Percentiles rank a stretch among this genome's conserved stretches.
phyloP scores from a whole-genome alignment of 441 rosid genomes.

The Pelargonium myrrhifolium region DNA sequence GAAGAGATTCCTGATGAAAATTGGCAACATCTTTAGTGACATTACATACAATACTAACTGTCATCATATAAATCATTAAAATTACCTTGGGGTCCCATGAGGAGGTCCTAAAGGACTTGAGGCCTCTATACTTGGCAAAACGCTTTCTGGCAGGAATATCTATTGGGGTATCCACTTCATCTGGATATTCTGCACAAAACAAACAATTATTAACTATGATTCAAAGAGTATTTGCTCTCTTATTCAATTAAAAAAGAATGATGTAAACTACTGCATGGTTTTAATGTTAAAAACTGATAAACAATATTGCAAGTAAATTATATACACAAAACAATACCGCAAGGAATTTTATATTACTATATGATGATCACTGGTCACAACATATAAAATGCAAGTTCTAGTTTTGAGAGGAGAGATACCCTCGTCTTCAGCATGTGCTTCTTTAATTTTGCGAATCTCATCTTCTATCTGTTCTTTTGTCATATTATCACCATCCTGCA shows the following conservation, averaged over 20 bases:
- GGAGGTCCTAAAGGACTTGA: slow-evolving; percentile 92
- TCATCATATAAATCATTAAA: slow-evolving; percentile 12
- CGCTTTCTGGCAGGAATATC: slow-evolving; percentile 88
- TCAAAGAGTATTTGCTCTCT: not conserved
- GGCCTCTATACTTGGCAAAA: slow-evolving; percentile 86
- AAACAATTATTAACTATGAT: slow-evolving; percentile 11
- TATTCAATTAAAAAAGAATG: not conserved
- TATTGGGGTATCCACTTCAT: slow-evolving; percentile 88
- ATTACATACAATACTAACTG: slow-evolving; percentile 11
- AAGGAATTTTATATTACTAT: not conserved
- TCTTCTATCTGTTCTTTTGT: slow-evolving; percentile 78
- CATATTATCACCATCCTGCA: slow-evolving; percentile 80
- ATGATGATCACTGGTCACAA: not conserved
- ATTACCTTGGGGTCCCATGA: slow-evolving; percentile 97
- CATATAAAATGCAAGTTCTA: not conserved
- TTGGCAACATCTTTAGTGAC: slow-evolving; percentile 8
- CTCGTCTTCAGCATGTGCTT: slow-evolving; percentile 85
- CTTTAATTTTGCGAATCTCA: slow-evolving; percentile 73
- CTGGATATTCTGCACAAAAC: slow-evolving; percentile 70
- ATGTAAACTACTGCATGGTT: no score
- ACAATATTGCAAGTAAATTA: no score
- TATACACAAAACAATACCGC: not conserved
- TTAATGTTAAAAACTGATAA: no score
- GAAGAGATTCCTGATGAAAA: slow-evolving; percentile 74
- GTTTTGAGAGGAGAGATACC: slow-evolving; percentile 35